Conservation (phyloP, 2,329 filamentous ascomycete genomes). For the Dichotomopilus funicola region DNA sequence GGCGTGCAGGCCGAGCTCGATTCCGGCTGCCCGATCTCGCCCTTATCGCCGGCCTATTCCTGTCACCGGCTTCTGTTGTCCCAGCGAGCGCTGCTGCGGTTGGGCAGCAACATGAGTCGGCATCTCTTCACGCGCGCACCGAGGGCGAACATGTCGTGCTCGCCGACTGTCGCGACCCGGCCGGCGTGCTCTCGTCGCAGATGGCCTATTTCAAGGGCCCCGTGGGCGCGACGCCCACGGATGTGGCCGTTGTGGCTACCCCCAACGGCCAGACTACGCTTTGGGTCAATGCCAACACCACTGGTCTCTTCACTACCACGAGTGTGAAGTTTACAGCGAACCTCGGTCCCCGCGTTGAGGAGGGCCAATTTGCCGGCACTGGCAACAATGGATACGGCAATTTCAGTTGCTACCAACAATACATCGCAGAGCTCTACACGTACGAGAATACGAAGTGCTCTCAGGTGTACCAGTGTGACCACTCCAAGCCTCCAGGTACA, state of each 20-base stretch:
- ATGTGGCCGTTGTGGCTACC: conserved; percentile 26
- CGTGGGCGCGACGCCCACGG: conserved; percentile 21
- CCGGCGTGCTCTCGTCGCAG: conserved; percentile 26
- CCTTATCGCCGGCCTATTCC: conserved; percentile 4
- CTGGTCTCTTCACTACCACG: conserved; percentile 26
- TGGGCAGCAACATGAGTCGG: background rate
- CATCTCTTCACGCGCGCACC: background rate
- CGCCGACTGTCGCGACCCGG: conserved; percentile 26
- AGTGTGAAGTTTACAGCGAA: conserved; percentile 26
- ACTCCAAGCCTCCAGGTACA: conserved; percentile 22
- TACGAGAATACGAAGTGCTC: conserved; percentile 25
- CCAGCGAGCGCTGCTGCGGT: background rate
- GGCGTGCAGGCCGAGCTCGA: background rate
- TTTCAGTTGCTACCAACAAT: conserved; percentile 29
- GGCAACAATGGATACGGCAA: conserved; percentile 29
- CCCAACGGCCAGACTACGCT: conserved; percentile 20
- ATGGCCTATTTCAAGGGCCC: conserved; percentile 27
- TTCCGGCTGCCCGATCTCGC: conserved; percentile 3
- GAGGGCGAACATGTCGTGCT: conserved; percentile 28
- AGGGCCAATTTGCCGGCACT: conserved; percentile 28
- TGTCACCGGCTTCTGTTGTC: background rate
- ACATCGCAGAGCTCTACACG: conserved; percentile 23
- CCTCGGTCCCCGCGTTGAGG: conserved; percentile 24
- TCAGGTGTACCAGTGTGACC: conserved; percentile 29
- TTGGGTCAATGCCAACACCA: conserved; percentile 27